phyloP scores from a whole-genome alignment of 805 yeast genomes.

The Saturnispora zaruensis region DNA sequence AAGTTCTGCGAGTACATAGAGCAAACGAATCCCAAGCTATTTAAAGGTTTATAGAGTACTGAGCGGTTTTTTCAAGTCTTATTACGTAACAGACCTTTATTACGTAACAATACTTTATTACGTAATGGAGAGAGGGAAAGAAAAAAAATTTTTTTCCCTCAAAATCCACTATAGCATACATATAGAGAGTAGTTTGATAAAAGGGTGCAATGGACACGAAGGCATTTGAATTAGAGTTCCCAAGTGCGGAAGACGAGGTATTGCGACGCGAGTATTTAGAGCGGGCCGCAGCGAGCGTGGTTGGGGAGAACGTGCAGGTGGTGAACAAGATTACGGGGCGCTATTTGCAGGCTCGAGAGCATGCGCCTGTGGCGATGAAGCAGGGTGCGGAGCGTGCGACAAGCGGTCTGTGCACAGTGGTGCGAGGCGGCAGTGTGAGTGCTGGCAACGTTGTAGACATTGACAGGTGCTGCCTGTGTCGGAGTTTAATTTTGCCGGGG shows the following conservation, averaged over 20 bases:
- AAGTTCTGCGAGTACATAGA: slow-evolving; percentile 57
- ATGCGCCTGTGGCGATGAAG: background rate
- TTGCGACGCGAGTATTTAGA: slow-evolving; percentile 2
- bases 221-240: no score
- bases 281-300: background rate
- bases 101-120: background rate
- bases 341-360: background rate
- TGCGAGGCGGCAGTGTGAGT: background rate
- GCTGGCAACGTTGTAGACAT: slow-evolving; percentile 1
- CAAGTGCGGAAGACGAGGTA: background rate
- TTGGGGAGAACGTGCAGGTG: background rate
- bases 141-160: background rate
- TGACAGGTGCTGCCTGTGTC: slow-evolving; percentile 8
- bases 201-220: background rate
- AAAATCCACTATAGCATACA: no score
- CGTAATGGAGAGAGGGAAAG: background rate
- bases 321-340: slow-evolving; percentile 1
- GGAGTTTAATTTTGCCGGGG: slow-evolving; percentile 13
- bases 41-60: background rate
- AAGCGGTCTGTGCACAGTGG: background rate
- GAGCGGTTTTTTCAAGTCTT: no score
- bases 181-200: no score
- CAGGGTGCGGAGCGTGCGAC: background rate
- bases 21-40: slow-evolving; percentile 49
- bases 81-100: no score